A percentile compares a stretch with the other conserved stretches of the same genome.
These are phyloP conservation scores for Talaromyces marneffei DNA, from an alignment of 2,329 filamentous ascomycete species.

Conservation along the genomic window DNA sequence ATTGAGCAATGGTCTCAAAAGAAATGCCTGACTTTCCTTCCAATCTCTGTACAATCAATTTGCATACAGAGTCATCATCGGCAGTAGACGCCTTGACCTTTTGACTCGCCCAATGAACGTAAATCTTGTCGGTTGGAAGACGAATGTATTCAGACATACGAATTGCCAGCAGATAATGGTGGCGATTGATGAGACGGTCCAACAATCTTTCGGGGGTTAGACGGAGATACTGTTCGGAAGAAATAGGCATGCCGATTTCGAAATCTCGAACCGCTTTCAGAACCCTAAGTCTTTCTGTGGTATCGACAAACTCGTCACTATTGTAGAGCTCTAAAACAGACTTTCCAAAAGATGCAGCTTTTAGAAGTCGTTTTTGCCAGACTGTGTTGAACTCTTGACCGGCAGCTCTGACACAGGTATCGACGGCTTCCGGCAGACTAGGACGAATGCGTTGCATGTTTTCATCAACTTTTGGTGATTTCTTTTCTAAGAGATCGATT, in stretches of 20 bases:
- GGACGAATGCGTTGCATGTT: constrained; percentile 91
- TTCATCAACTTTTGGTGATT: constrained; percentile 95
- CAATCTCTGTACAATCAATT: constrained; percentile 77
- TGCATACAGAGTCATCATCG: constrained; percentile 82
- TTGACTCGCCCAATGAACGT: constrained; percentile 93
- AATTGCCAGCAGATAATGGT: constrained; percentile 85
- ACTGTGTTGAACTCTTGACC: constrained; percentile 84
- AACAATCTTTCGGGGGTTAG: constrained; percentile 87
- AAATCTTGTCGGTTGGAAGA: constrained; percentile 80
- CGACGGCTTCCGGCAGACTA: constrained; percentile 84
- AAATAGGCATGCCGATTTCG: constrained; percentile 81
- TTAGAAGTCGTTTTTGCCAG: constrained; percentile 94
- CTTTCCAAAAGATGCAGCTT: constrained; percentile 94
- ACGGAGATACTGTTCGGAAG: constrained; percentile 88
- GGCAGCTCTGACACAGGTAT: constrained; percentile 86
- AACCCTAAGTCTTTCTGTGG: constrained; percentile 89
- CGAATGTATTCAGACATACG: constrained; percentile 82
- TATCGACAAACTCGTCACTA: constrained; percentile 97
- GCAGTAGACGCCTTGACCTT: constrained; percentile 82
- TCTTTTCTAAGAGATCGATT: constrained; percentile 80
- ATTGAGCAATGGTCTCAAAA: constrained; percentile 86
- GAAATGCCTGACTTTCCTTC: constrained; percentile 87
- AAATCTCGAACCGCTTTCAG: constrained; percentile 90
- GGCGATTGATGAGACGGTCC: constrained; percentile 75
- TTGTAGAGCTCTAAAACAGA: constrained; percentile 96